A percentile compares a stretch with the other conserved stretches of the same genome.
Conservation (phyloP, 2,329 filamentous ascomycete genomes). For the Fusarium sp. region DNA sequence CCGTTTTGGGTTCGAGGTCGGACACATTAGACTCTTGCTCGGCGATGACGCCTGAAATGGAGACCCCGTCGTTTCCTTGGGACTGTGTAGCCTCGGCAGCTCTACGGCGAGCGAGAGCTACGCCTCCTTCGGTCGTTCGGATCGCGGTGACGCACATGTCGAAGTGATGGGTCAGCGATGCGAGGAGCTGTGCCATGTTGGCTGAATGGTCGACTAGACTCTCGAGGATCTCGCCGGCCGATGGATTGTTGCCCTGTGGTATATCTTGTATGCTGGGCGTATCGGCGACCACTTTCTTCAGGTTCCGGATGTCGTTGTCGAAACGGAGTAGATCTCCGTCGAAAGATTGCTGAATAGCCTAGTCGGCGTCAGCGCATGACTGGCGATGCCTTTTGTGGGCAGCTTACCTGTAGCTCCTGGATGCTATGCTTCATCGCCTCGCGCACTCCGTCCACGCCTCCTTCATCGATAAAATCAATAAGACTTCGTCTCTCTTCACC, state of each 20-base stretch:
- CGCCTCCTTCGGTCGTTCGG: conserved; percentile 85
- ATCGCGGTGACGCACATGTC: conserved; percentile 93
- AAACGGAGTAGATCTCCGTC: conserved; percentile 80
- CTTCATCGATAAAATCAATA: conserved; percentile 80
- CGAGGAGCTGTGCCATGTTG: conserved; percentile 82
- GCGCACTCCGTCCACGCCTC: conserved; percentile 71
- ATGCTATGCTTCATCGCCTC: conserved; percentile 76
- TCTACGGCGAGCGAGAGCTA: conserved; percentile 72
- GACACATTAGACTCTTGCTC: conserved; percentile 61
- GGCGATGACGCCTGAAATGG: conserved; percentile 73
- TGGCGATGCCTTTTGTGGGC: background rate
- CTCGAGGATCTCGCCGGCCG: conserved; percentile 64
- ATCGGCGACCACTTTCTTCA: conserved; percentile 66
- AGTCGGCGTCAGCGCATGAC: conserved; percentile 7
- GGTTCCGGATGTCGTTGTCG: conserved; percentile 74
- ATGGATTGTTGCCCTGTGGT: conserved; percentile 43
- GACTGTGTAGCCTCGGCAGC: conserved; percentile 70
- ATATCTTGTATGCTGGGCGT: conserved; percentile 49
- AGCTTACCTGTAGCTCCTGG: conserved; percentile 71
- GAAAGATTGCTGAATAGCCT: conserved; percentile 75
- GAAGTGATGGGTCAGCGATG: conserved; percentile 86
- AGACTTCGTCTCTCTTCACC: conserved; percentile 69
- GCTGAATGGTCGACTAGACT: conserved; percentile 78
- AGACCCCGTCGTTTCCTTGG: conserved; percentile 59
- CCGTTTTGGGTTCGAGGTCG: conserved; percentile 74